Conservation (phyloP, 2,329 filamentous ascomycete species). For the Ophiognomonia clavigignenti-juglandacearum region DNA sequence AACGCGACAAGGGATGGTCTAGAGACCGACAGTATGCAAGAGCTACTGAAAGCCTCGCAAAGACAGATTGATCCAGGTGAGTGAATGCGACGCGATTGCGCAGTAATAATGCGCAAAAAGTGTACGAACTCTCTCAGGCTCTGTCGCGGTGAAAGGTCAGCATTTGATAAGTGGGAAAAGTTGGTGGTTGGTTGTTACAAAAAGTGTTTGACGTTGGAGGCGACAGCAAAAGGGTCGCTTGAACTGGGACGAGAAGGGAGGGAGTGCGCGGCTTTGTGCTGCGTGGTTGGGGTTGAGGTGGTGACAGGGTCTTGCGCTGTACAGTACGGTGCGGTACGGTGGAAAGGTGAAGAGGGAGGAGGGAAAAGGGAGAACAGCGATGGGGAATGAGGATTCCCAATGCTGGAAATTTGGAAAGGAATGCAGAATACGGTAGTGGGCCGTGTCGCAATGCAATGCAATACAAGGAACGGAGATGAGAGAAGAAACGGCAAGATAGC, state of each 20-base stretch:
- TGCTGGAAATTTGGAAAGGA: too few species aligned
- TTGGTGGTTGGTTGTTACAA: not conserved
- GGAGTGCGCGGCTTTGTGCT: slow-evolving; percentile 16
- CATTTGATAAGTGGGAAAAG: not conserved
- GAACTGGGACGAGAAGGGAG: slow-evolving; percentile 17
- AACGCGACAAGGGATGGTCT: slow-evolving; percentile 8
- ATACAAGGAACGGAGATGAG: not conserved
- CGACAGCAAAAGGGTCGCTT: not conserved
- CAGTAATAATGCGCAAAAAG: slow-evolving; percentile 28
- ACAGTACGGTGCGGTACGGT: too few species aligned
- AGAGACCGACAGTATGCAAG: slow-evolving; percentile 36
- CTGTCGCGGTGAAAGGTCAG: slow-evolving; percentile 12
- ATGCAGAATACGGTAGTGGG: slow-evolving; percentile 23
- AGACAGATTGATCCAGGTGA: slow-evolving; percentile 21
- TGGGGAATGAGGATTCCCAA: too few species aligned
- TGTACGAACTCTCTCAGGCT: slow-evolving; percentile 22
- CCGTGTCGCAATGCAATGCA: too few species aligned
- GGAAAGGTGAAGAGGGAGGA: slow-evolving; percentile 6
- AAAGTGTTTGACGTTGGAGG: not conserved
- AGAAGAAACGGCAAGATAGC: not conserved
- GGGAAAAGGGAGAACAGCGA: too few species aligned
- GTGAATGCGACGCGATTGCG: too few species aligned
- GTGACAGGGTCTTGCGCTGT: slow-evolving; percentile 19
- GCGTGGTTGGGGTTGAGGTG: too few species aligned
- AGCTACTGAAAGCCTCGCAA: slow-evolving; percentile 41